A percentile compares a stretch with the other conserved stretches of the same genome.
Conservation (phyloP, 495 filamentous ascomycete species). For the Apiosordaria backusii region DNA sequence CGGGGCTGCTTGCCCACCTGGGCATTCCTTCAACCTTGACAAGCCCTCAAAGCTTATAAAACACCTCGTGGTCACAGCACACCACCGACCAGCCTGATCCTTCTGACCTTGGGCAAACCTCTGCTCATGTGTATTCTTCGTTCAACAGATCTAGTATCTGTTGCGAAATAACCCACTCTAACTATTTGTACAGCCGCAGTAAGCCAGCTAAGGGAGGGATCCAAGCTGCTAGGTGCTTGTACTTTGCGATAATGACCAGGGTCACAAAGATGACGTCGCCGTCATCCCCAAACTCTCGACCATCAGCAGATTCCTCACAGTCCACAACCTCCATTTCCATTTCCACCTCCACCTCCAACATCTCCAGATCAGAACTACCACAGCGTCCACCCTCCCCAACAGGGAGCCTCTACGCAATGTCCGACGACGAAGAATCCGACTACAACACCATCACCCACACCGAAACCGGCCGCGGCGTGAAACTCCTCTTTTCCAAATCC, state of each 20-base stretch:
- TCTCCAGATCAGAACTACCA: conserved; percentile 17
- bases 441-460: conserved; percentile 94
- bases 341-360: conserved; percentile 5
- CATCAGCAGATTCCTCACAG: not conserved
- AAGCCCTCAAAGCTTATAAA: not conserved
- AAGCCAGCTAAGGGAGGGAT: not conserved
- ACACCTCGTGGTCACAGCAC: conserved; percentile 5
- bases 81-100: not conserved
- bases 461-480: conserved; percentile 76
- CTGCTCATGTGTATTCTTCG: not conserved
- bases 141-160: not conserved
- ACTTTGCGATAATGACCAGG: conserved; percentile 22
- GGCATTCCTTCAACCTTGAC: not conserved
- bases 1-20: not conserved
- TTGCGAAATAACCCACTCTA: not conserved
- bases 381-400: conserved; percentile 61
- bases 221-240: not conserved
- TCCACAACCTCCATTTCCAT: conserved; percentile 11
- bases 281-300: conserved; percentile 4
- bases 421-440: conserved; percentile 91
- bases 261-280: conserved; percentile 26
- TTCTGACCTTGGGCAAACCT: not conserved
- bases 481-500: conserved; percentile 95
- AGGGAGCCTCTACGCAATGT: conserved; percentile 93
- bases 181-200: not conserved